Base-by-base conservation (phyloP, 768 basidiomycete species). In the Crucibulum laeve region DNA sequence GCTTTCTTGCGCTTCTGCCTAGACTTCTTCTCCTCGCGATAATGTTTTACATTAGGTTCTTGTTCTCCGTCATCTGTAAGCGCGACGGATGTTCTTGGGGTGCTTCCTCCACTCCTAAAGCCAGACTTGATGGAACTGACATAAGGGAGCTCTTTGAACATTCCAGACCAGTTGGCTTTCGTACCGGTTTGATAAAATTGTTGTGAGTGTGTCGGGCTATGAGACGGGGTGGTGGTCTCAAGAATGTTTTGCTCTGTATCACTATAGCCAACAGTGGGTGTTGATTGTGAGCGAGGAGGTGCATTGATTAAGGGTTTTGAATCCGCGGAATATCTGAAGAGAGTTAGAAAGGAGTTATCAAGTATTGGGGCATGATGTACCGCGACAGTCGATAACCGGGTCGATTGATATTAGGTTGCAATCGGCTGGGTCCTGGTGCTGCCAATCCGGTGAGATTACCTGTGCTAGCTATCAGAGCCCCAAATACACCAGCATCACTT, bases 401-500 rank as follows among this genome's bases (percentile, higher is more conserved):
- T 34, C 74, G 64, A 51, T 77, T 73, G 26, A 84, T 54, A 50
- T 82, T 74, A 1, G 87, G 85, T 5, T 79, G 52, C 71, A 70
- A 21, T 65, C 65, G 39, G 53, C 62, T 74, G 34, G 69, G 62
- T 7, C 53, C 50, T 0, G 85, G 84, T 0, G 81, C 74, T 5
- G 80, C 77, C 2, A 74, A 74, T 14, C 84, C 86, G 1, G 74
- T 65, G 5, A 91, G 62, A 38, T 80, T 79, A 2, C 78, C 81
- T 0, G 86, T 80, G 44, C 80, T 79, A 5, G 83, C 77, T 17
- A 92, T 80, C 25, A 91, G 72, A 3, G 85, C 74, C 0, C 84
- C 87, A 46, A 85, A 73, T 1, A 84, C 84, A 4, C 84, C 83
- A 0, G 69, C 84, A 17, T 70, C 71, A 50, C 64, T 80, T 46